These are phyloP conservation scores for Oxyria digyna DNA, from an alignment of 148 eudicot genomes.

Conservation along the genomic window DNA sequence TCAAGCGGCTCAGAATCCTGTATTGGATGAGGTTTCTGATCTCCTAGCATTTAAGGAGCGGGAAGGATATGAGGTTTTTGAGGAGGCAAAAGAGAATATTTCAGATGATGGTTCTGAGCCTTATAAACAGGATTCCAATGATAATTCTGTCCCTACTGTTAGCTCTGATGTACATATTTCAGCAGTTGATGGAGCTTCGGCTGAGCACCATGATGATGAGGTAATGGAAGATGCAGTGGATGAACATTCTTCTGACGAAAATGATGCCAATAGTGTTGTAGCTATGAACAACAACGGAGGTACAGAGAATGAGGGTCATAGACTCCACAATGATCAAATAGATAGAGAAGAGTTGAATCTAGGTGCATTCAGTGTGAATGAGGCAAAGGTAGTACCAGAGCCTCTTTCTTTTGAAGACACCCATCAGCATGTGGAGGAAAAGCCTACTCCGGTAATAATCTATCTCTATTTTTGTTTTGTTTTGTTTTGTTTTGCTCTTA, in stretches of 20 bases:
- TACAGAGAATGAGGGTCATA: neutral
- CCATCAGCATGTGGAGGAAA: neutral
- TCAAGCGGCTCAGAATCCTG: slow-evolving; percentile 18
- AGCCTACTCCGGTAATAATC: neutral
- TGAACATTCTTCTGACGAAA: neutral
- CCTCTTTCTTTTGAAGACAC: neutral
- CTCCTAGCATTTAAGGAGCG: slow-evolving; percentile 27
- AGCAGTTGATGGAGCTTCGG: neutral
- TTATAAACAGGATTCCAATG: slow-evolving; percentile 16
- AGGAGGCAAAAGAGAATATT: slow-evolving; percentile 40
- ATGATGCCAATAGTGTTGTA: neutral
- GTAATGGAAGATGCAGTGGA: neutral
- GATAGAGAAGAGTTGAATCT: neutral
- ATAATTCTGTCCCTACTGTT: slow-evolving; percentile 7
- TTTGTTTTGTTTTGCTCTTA: too few relatives aligned
- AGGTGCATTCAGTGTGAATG: neutral
- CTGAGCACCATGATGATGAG: neutral
- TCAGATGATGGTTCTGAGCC: slow-evolving; percentile 19
- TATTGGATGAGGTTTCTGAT: slow-evolving; percentile 21
- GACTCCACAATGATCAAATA: too few relatives aligned
- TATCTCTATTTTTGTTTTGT: neutral
- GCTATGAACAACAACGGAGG: neutral
- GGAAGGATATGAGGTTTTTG: slow-evolving; percentile 48
- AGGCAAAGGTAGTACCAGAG: neutral
- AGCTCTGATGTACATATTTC: neutral